A percentile compares a stretch with the other conserved stretches of the same genome.
These are phyloP conservation scores for Pichia sp. DNA, from an alignment of 1,139 yeast species.

Conservation along the genomic window DNA sequence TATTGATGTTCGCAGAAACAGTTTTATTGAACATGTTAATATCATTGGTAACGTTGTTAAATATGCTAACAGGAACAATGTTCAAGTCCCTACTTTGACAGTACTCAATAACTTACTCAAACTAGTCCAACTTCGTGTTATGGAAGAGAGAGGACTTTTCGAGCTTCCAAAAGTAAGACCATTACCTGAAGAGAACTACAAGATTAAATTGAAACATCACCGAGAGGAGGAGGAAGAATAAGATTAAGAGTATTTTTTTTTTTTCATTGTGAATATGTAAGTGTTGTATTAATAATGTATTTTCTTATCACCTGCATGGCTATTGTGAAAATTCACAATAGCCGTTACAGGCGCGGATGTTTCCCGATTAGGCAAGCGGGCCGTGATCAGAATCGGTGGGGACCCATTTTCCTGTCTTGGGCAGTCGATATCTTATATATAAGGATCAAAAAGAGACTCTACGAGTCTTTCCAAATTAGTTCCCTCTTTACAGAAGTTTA, in stretches of 20 bases:
- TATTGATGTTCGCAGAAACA: conserved; percentile 63
- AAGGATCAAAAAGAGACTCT: not conserved
- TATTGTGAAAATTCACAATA: too few species aligned
- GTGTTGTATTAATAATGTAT: too few species aligned
- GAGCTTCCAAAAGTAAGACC: conserved; percentile 36
- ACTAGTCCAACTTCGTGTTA: conserved; percentile 50
- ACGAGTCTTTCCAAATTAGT: not conserved
- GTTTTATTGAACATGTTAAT: conserved; percentile 61
- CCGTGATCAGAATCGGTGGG: too few species aligned
- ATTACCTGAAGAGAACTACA: conserved; percentile 16
- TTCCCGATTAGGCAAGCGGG: too few species aligned
- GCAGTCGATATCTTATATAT: too few species aligned
- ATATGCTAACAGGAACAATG: conserved; percentile 45
- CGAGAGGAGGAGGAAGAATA: not conserved
- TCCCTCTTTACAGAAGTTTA: not conserved
- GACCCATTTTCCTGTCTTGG: too few species aligned
- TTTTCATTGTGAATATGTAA: not conserved
- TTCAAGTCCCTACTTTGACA: conserved; percentile 49
- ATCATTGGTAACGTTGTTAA: conserved; percentile 65
- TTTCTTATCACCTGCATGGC: too few species aligned
- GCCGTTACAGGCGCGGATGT: too few species aligned
- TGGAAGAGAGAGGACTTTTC: conserved; percentile 44
- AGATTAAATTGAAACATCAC: conserved; percentile 7
- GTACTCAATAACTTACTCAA: conserved; percentile 51
- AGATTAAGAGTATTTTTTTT: not conserved